Conservation (phyloP, 768 basidiomycete species). For the Myochromella boudieri region DNA sequence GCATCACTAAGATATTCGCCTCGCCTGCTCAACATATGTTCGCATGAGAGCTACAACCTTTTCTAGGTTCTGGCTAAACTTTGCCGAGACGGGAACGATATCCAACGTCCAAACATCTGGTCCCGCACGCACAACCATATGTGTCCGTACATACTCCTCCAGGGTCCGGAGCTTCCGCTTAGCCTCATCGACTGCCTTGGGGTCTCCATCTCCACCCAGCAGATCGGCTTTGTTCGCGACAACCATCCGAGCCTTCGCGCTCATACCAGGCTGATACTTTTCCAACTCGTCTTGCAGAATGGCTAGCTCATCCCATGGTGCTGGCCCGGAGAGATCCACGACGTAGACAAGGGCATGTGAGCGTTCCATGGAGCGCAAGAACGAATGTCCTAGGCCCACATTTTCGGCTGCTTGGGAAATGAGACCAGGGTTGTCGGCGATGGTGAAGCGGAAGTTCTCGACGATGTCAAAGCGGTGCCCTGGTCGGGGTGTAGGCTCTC, state of each 20-base stretch:
- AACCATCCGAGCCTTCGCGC: conserved; percentile 73
- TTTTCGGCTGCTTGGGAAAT: conserved; percentile 83
- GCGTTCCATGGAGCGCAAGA: conserved; percentile 90
- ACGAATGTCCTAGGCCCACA: conserved; percentile 91
- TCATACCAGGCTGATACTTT: conserved; percentile 77
- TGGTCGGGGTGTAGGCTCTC: conserved; percentile 20
- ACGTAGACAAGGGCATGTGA: conserved; percentile 90
- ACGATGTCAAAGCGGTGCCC: conserved; percentile 57
- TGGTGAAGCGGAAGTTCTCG: conserved; percentile 88
- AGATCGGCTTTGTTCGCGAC: conserved; percentile 96
- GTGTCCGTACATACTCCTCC: conserved; percentile 52
- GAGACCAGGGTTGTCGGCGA: conserved; percentile 96
- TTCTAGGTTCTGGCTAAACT: conserved; percentile 78
- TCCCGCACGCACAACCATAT: conserved; percentile 34
- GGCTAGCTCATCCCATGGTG: conserved; percentile 76
- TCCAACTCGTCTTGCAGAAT: conserved; percentile 83
- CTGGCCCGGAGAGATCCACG: conserved; percentile 76
- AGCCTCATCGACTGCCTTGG: conserved; percentile 50
- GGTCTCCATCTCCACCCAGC: conserved; percentile 52
- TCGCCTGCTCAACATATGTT: conserved; percentile 54
- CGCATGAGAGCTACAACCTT: conserved; percentile 70
- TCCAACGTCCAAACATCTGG: conserved; percentile 42
- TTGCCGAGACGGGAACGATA: conserved; percentile 83
- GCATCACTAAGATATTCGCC: too few species aligned
- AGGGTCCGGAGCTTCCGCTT: conserved; percentile 55